Percentiles rank a stretch among this genome's conserved stretches.
Conservation (phyloP, 345 rosid genomes). For the Pistacia atlantica region DNA sequence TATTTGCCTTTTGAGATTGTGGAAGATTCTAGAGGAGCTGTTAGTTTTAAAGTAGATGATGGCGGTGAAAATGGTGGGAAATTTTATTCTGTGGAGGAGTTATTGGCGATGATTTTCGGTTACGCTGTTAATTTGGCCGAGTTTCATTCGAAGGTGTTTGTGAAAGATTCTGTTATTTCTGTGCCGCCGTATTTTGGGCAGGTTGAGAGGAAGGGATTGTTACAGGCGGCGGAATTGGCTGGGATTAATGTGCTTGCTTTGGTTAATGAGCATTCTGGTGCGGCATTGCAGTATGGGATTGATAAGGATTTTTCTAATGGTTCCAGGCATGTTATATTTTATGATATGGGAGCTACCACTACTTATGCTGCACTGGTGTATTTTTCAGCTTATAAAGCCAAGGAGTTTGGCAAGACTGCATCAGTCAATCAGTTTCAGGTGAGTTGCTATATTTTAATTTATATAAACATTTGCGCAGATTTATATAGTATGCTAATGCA, state of each 20-base stretch:
- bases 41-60: slow-evolving; percentile 58
- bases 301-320: slow-evolving; percentile 91
- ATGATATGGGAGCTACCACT: slow-evolving; percentile 94
- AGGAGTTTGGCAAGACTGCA: slow-evolving; percentile 88
- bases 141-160: slow-evolving; percentile 66
- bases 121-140: slow-evolving; percentile 74
- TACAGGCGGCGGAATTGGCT: slow-evolving; percentile 88
- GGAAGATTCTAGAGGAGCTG: slow-evolving; percentile 82
- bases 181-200: slow-evolving; percentile 98
- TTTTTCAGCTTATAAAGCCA: slow-evolving; percentile 82
- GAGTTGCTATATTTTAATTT: neutral
- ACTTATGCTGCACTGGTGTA: slow-evolving; percentile 89
- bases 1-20: slow-evolving; percentile 71
- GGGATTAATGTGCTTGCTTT: slow-evolving; percentile 87
- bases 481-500: neutral
- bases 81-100: slow-evolving; percentile 76
- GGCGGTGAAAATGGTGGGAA: slow-evolving; percentile 35
- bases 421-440: slow-evolving; percentile 97
- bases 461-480: neutral
- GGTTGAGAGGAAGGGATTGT: slow-evolving; percentile 85
- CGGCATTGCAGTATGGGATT: slow-evolving; percentile 98
- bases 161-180: slow-evolving; percentile 75
- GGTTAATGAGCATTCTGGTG: slow-evolving; percentile 89
- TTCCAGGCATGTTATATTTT: slow-evolving; percentile 86
- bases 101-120: slow-evolving; percentile 84